These are phyloP conservation scores for Lecanicillium sp. DNA, from an alignment of 2,329 filamentous ascomycete species.

Conservation along the genomic window DNA sequence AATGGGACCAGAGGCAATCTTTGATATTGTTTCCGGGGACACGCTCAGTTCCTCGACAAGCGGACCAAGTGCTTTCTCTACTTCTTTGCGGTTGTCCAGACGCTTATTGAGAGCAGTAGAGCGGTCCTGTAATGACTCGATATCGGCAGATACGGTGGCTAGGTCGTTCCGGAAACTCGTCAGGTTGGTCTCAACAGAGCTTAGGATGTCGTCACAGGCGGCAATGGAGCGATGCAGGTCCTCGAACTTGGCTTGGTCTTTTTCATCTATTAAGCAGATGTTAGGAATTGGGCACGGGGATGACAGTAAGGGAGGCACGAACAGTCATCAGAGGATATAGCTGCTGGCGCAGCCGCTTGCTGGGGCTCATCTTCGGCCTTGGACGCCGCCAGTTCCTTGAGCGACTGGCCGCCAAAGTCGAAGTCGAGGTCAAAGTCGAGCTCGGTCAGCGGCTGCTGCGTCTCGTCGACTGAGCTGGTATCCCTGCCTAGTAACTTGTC, in stretches of 20 bases:
- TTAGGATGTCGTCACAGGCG: slow-evolving; percentile 87
- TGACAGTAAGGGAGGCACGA: slow-evolving; percentile 26
- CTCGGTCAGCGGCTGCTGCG: slow-evolving; percentile 21
- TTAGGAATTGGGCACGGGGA: neutral
- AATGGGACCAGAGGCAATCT: slow-evolving; percentile 81
- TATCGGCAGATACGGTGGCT: slow-evolving; percentile 86
- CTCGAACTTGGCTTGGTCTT: slow-evolving; percentile 77
- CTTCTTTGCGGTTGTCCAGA: slow-evolving; percentile 79
- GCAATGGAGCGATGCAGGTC: slow-evolving; percentile 83
- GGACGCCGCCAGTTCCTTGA: slow-evolving; percentile 59
- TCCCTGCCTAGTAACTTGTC: slow-evolving; percentile 34
- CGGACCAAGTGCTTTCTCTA: slow-evolving; percentile 81
- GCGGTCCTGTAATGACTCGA: slow-evolving; percentile 83
- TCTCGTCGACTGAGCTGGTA: slow-evolving; percentile 9
- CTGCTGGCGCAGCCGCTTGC: slow-evolving; percentile 7
- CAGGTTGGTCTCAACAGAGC: slow-evolving; percentile 87
- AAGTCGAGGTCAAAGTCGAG: slow-evolving; percentile 58
- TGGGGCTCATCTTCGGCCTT: slow-evolving; percentile 16
- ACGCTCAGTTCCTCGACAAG: slow-evolving; percentile 89
- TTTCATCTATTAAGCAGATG: slow-evolving; percentile 49
- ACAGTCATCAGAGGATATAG: slow-evolving; percentile 56
- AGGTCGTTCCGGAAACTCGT: slow-evolving; percentile 91
- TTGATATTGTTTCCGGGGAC: slow-evolving; percentile 72
- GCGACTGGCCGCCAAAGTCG: slow-evolving; percentile 70
- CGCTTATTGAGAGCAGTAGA: slow-evolving; percentile 77